A percentile compares a stretch with the other conserved stretches of the same genome.
These are phyloP conservation scores for Calamus simplicifolius DNA, from an alignment of 176 grass and related monocot species.

Conservation along the genomic window DNA sequence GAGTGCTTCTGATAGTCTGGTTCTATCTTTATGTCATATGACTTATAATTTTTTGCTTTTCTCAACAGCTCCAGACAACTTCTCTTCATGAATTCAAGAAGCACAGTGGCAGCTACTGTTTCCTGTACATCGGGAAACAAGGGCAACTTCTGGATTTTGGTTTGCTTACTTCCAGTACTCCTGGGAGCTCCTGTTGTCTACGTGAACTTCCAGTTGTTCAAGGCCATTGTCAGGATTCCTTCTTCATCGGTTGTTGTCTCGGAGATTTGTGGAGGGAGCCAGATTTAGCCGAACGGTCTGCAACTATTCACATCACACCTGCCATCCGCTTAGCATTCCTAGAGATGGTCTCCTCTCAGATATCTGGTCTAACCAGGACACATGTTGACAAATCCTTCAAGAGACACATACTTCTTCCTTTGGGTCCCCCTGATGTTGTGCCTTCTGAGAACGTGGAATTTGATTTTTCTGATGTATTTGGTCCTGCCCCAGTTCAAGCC, in stretches of 20 bases:
- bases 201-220: conserved; percentile 93
- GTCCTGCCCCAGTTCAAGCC: conserved; percentile 54
- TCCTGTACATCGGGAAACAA: conserved; percentile 97
- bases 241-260: conserved; percentile 69
- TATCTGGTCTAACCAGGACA: conserved; percentile 34
- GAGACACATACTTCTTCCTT: conserved; percentile 71
- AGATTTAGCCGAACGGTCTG: conserved; percentile 31
- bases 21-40: no score
- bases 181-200: conserved; percentile 51
- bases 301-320: conserved; percentile 1
- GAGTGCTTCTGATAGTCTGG: no score
- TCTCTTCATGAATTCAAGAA: conserved; percentile 97
- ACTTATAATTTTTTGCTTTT: conserved; percentile 10
- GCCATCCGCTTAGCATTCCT: conserved; percentile 16
- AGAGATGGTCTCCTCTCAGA: conserved; percentile 79
- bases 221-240: conserved; percentile 90
- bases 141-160: conserved; percentile 32
- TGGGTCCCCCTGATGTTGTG: conserved; percentile 60
- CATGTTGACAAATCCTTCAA: conserved; percentile 39
- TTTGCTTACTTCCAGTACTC: conserved; percentile 66
- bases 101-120: conserved; percentile 75
- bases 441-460: conserved; percentile 78
- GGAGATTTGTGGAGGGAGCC: conserved; percentile 36
- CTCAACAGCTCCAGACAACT: conserved; percentile 64
- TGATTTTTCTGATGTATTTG: conserved; percentile 94